Conservation (phyloP, 192 early-diverging fungal species). For the Mortierella alpina region DNA sequence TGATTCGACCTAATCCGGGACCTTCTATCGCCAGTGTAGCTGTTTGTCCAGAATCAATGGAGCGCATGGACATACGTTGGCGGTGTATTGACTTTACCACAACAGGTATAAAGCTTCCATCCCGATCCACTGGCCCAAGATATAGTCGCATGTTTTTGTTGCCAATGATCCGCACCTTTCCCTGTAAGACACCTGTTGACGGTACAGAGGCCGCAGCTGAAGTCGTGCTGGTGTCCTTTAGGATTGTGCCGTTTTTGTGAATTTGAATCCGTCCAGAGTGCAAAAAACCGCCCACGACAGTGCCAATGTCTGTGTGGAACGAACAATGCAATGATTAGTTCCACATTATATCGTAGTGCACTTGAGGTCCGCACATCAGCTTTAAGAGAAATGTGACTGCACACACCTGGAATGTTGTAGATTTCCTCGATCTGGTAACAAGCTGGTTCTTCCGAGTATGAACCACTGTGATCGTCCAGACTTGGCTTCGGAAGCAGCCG, state of each 20-base stretch:
- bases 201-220: not conserved
- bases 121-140: constrained; percentile 43
- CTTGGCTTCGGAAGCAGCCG: constrained; percentile 76
- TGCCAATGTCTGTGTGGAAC: constrained; percentile 59
- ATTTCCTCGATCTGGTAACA: constrained; percentile 89
- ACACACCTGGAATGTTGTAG: constrained; percentile 71
- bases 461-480: constrained; percentile 29
- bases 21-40: constrained; percentile 78
- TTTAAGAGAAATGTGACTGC: too few relatives aligned
- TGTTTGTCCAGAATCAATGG: constrained; percentile 77
- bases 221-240: not conserved
- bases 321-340: constrained; percentile 26
- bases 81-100: constrained; percentile 84
- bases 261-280: constrained; percentile 63
- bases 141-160: constrained; percentile 50
- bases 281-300: constrained; percentile 73
- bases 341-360: too few relatives aligned
- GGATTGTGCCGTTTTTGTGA: constrained; percentile 1
- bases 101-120: constrained; percentile 70
- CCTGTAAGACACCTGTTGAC: not conserved
- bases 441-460: constrained; percentile 51
- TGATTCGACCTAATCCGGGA: constrained; percentile 60
- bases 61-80: constrained; percentile 78
- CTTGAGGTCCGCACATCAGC: too few relatives aligned
- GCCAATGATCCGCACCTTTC: not conserved